Conservation (phyloP, 1,284 basidiomycete species). For the Ceratobasidium theobromae region DNA sequence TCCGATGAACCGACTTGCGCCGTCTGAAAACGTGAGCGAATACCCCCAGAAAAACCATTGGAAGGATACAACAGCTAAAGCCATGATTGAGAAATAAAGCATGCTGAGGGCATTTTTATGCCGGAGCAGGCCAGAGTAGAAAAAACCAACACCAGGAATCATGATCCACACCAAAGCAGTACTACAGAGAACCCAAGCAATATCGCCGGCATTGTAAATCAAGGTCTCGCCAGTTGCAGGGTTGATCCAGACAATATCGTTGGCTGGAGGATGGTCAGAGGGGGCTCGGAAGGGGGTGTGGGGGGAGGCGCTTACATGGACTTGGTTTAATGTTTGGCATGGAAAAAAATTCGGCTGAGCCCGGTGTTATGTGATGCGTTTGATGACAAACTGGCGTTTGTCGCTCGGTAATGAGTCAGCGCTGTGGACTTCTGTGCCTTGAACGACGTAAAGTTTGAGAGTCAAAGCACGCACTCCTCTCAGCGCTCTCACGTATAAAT, state of each 20-base stretch:
- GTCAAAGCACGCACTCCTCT: too few relatives aligned
- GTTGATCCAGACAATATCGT: conserved; percentile 15
- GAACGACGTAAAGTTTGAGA: too few relatives aligned
- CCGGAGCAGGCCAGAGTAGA: conserved; percentile 57
- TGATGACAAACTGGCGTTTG: too few relatives aligned
- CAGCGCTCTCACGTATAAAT: too few relatives aligned
- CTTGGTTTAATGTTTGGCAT: conserved; percentile 29
- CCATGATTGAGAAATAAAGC: conserved; percentile 53
- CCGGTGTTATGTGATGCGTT: too few relatives aligned
- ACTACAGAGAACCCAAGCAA: conserved; percentile 48
- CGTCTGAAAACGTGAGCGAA: conserved; percentile 47
- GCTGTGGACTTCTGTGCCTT: too few relatives aligned
- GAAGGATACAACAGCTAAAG: conserved; percentile 51
- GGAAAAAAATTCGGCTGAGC: neutral
- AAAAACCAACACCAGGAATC: conserved; percentile 53
- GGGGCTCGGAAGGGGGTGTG: too few relatives aligned
- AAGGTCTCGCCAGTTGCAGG: conserved; percentile 12
- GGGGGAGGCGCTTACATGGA: neutral
- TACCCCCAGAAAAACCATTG: conserved; percentile 44
- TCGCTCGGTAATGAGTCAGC: too few relatives aligned
- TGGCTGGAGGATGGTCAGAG: conserved; percentile 17
- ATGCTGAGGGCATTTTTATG: conserved; percentile 58
- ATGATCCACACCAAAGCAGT: conserved; percentile 55
- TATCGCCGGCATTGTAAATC: conserved; percentile 54
- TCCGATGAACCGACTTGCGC: conserved; percentile 35